phyloP scores from a whole-genome alignment of 139 green algal genomes.

The Chlorella vulgaris region DNA sequence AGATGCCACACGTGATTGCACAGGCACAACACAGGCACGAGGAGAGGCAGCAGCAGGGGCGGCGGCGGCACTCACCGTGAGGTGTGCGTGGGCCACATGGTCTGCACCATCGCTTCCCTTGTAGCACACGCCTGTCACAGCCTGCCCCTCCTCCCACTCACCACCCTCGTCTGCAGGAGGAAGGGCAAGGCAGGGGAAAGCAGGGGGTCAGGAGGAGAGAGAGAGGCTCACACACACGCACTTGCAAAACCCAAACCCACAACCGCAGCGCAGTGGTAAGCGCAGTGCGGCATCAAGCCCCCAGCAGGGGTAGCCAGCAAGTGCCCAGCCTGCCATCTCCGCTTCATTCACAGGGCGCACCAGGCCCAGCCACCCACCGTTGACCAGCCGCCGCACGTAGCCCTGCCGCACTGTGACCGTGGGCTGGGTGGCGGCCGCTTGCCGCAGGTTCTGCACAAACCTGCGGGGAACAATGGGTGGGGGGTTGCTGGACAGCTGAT shows the following conservation, averaged over 20 bases:
- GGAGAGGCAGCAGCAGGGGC: no score
- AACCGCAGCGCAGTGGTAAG: no score
- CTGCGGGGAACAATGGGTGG: slow-evolving; percentile 63
- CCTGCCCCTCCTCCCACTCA: slow-evolving; percentile 78
- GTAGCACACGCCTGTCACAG: slow-evolving; percentile 92
- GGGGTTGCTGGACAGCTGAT: not conserved
- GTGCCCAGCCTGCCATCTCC: no score
- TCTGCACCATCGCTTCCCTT: slow-evolving; percentile 57
- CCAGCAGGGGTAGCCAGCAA: no score
- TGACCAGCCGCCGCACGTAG: slow-evolving; percentile 74
- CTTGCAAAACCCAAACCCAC: no score
- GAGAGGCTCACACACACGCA: no score
- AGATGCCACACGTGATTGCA: no score
- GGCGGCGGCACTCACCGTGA: slow-evolving; percentile 84
- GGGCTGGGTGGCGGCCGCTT: slow-evolving; percentile 56
- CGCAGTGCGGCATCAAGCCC: no score
- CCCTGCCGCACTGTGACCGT: slow-evolving; percentile 77
- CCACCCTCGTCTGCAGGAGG: slow-evolving; percentile 59
- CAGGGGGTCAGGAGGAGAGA: not conserved
- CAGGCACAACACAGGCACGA: no score
- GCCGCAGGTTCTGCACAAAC: slow-evolving; percentile 91
- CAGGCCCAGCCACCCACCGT: slow-evolving; percentile 47
- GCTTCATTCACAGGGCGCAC: no score
- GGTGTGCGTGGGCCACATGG: slow-evolving; percentile 65
- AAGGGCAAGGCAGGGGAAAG: not conserved